phyloP scores from a whole-genome alignment of 768 basidiomycete species.

The Daedaleopsis nitida region DNA sequence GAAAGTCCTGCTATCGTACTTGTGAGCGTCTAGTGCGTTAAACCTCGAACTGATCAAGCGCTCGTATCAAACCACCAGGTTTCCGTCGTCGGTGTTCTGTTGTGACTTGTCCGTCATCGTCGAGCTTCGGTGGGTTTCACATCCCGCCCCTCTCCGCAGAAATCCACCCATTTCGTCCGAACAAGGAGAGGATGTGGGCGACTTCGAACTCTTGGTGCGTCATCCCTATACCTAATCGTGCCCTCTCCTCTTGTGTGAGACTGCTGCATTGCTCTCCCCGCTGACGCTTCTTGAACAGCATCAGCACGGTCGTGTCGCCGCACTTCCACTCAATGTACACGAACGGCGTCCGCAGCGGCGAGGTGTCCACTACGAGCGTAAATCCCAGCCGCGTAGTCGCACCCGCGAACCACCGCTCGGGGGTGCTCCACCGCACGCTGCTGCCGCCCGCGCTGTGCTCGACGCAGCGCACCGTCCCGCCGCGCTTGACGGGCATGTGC shows the following conservation, averaged over 20 bases:
- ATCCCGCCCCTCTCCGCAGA: background rate
- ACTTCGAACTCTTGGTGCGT: background rate
- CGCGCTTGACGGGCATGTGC: background rate
- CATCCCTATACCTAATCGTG: slow-evolving; percentile 1
- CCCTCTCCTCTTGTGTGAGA: background rate
- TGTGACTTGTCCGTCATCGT: background rate
- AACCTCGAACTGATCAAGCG: background rate
- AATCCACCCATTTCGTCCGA: background rate
- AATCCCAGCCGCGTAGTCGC: background rate
- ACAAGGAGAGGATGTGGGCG: background rate
- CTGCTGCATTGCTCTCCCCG: background rate
- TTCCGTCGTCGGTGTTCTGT: background rate
- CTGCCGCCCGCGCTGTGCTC: background rate
- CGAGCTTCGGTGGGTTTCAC: background rate
- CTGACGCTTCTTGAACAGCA: slow-evolving; percentile 6
- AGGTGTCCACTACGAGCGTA: background rate
- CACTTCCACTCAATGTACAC: background rate
- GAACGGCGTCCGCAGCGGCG: background rate
- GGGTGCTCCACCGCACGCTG: background rate
- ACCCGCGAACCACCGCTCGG: background rate
- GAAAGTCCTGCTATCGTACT: background rate
- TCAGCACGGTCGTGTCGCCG: background rate
- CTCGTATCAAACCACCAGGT: background rate
- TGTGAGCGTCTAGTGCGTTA: background rate
- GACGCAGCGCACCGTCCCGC: background rate